Conservation (phyloP, 1,284 basidiomycete genomes). For the Cryptococcus depauperatus region DNA sequence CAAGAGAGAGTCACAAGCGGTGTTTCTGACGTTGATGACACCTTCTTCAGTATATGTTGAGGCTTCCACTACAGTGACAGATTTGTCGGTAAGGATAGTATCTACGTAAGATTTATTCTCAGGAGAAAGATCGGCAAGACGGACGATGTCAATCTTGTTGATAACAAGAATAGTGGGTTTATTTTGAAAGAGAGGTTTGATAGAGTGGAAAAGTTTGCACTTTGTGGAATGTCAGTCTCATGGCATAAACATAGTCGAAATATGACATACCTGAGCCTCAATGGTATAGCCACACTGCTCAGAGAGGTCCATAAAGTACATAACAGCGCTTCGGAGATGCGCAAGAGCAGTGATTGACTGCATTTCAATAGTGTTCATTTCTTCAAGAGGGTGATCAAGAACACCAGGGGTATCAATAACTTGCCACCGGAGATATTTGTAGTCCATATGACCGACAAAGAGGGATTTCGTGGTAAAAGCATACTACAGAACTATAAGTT, state of each 20-base stretch:
- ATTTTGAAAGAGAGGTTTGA: constrained; percentile 86
- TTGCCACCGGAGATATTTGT: constrained; percentile 96
- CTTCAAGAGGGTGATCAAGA: constrained; percentile 79
- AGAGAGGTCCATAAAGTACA: constrained; percentile 95
- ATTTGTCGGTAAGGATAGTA: constrained; percentile 68
- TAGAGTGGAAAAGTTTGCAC: constrained; percentile 96
- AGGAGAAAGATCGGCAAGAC: constrained; percentile 67
- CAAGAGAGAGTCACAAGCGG: constrained; percentile 82
- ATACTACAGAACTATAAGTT: constrained; percentile 53
- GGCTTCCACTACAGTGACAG: constrained; percentile 66
- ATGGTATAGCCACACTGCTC: constrained; percentile 94
- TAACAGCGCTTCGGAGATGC: constrained; percentile 78
- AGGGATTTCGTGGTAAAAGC: constrained; percentile 96
- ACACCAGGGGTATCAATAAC: constrained; percentile 94
- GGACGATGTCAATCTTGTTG: constrained; percentile 89
- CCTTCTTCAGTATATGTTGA: constrained; percentile 93
- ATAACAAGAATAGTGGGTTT: constrained; percentile 88
- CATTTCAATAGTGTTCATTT: constrained; percentile 99
- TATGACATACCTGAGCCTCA: constrained; percentile 68
- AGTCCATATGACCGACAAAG: constrained; percentile 93
- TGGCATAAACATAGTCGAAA: neutral
- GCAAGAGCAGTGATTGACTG: constrained; percentile 94
- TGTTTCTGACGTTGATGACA: constrained; percentile 87
- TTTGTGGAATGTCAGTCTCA: constrained; percentile 34
- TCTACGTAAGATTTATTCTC: constrained; percentile 71